These are phyloP conservation scores for peach (Prunus persica) DNA, from an alignment of 306 rosid species.

Conservation along the genomic window Prunus_persica_NCBIv2 NC_034009.1:21059001-21059500, in stretches of 20 bases:
- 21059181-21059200: background rate
- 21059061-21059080: constrained; percentile 32
- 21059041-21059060: constrained; percentile 1
- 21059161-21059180: background rate
- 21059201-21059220: background rate
- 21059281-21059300: too few species aligned
- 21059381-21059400: too few species aligned
- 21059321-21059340: too few species aligned
- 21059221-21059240: background rate
- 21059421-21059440: too few species aligned
- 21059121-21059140: constrained; percentile 27
- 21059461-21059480: too few species aligned
- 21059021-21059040: background rate
- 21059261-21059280: background rate
- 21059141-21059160: constrained; percentile 31
- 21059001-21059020: background rate
- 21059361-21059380: too few species aligned
- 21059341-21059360: too few species aligned
- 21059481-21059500: too few species aligned
- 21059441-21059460: too few species aligned
- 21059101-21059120: constrained; percentile 17
- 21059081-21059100: constrained; percentile 23
- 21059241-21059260: background rate
- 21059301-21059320: too few species aligned
- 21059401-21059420: too few species aligned